Conservation (phyloP, 768 basidiomycete genomes). For the Amanita muscaria region DNA sequence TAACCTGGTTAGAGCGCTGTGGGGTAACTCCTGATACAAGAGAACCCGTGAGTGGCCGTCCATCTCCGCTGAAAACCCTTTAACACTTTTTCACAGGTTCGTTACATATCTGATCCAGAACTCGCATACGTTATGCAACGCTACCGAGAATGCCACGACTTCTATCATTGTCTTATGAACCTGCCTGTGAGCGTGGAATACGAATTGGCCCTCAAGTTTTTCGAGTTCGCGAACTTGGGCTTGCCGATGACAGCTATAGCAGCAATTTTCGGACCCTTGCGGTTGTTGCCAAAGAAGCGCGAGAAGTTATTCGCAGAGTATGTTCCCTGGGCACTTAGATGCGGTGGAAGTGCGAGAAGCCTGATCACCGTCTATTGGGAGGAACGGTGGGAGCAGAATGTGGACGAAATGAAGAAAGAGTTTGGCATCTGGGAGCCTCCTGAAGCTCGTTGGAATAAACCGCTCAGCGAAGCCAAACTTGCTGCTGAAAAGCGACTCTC, state of each 20-base stretch:
- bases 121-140: slow-evolving; percentile 97
- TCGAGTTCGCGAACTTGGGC: slow-evolving; percentile 88
- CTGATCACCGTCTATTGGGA: slow-evolving; percentile 96
- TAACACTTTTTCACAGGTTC: slow-evolving; percentile 51
- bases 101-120: slow-evolving; percentile 90
- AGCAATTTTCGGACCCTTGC: slow-evolving; percentile 69
- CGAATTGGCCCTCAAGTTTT: slow-evolving; percentile 90
- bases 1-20: slow-evolving; percentile 83
- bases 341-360: slow-evolving; percentile 65
- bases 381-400: slow-evolving; percentile 78
- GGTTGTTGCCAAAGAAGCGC: slow-evolving; percentile 50
- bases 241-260: slow-evolving; percentile 83
- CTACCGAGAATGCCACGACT: slow-evolving; percentile 96
- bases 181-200: slow-evolving; percentile 86
- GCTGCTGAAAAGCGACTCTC: slow-evolving; percentile 29
- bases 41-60: slow-evolving; percentile 57
- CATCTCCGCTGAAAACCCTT: slow-evolving; percentile 3
- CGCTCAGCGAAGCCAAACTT: slow-evolving; percentile 52
- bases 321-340: slow-evolving; percentile 86
- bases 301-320: slow-evolving; percentile 66
- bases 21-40: slow-evolving; percentile 91
- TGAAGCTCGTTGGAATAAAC: slow-evolving; percentile 57
- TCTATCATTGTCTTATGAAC: slow-evolving; percentile 88
- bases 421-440: slow-evolving; percentile 84
- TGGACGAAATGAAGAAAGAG: slow-evolving; percentile 78